These are phyloP conservation scores for Debaryomycetaceae sp. DNA, from an alignment of 1,139 yeast species.

Conservation along the genomic window DNA sequence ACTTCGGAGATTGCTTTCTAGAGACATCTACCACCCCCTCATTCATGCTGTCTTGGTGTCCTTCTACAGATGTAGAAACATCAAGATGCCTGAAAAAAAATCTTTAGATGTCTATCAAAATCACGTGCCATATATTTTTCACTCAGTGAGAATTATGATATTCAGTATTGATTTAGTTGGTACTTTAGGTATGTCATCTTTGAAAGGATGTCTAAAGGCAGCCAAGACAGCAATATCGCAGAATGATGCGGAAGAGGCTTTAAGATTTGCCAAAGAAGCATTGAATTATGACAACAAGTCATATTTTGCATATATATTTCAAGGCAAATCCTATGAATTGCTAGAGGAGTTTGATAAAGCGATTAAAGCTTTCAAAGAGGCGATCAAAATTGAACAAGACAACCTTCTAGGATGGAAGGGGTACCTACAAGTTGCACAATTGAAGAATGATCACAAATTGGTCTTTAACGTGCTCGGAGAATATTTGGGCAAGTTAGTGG, in stretches of 20 bases:
- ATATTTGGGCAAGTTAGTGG: conserved; percentile 18
- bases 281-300: conserved; percentile 52
- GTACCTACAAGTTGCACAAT: conserved; percentile 41
- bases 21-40: conserved; percentile 19
- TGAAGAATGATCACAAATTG: conserved; percentile 32
- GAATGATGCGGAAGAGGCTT: conserved; percentile 57
- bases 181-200: conserved; percentile 13
- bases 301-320: conserved; percentile 63
- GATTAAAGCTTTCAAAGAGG: conserved; percentile 44
- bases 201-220: conserved; percentile 50
- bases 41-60: conserved; percentile 9
- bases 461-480: conserved; percentile 46
- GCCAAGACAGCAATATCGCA: conserved; percentile 57
- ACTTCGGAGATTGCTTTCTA: conserved; percentile 57
- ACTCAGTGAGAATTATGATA: not conserved
- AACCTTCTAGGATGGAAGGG: conserved; percentile 83
- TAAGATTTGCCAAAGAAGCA: conserved; percentile 49
- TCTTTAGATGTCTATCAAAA: not conserved
- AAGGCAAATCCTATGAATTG: conserved; percentile 56
- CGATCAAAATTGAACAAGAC: conserved; percentile 52
- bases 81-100: not conserved
- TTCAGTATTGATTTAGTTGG: not conserved
- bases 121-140: not conserved
- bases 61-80: not conserved
- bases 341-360: conserved; percentile 43